A percentile compares a stretch with the other conserved stretches of the same genome.
Conservation (phyloP, 2,329 filamentous ascomycete species). For the Alternaria panax region DNA sequence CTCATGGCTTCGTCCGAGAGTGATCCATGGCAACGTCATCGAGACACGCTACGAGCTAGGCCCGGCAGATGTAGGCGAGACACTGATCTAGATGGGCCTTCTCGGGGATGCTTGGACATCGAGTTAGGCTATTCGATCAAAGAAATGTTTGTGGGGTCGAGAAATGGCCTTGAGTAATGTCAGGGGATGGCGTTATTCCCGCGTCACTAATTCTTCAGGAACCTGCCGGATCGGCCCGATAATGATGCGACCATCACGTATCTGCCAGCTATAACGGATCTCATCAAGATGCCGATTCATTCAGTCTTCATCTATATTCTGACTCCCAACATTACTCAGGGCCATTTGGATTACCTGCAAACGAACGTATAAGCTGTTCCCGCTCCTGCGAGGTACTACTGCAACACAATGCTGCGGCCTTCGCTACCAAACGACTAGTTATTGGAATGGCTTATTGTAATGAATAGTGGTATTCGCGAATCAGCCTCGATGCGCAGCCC, state of each 20-base stretch:
- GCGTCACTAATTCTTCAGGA: background rate
- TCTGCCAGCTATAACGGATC: background rate
- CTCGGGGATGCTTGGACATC: background rate
- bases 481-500: background rate
- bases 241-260: background rate
- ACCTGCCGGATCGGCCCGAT: slow-evolving; percentile 8
- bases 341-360: background rate
- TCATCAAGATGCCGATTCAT: background rate
- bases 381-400: background rate
- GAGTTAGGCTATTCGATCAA: background rate
- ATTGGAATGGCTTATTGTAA: background rate
- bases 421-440: background rate
- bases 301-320: background rate
- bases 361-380: background rate
- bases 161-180: background rate
- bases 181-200: background rate
- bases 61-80: slow-evolving; percentile 15
- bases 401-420: background rate
- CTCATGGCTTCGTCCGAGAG: background rate
- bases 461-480: background rate
- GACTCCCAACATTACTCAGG: background rate
- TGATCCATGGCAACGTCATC: slow-evolving; percentile 17
- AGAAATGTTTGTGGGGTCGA: slow-evolving; percentile 1
- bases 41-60: background rate
- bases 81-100: background rate